These are phyloP conservation scores for Roridomyces roridus DNA, from an alignment of 768 basidiomycete genomes.

Conservation along the genomic window DNA sequence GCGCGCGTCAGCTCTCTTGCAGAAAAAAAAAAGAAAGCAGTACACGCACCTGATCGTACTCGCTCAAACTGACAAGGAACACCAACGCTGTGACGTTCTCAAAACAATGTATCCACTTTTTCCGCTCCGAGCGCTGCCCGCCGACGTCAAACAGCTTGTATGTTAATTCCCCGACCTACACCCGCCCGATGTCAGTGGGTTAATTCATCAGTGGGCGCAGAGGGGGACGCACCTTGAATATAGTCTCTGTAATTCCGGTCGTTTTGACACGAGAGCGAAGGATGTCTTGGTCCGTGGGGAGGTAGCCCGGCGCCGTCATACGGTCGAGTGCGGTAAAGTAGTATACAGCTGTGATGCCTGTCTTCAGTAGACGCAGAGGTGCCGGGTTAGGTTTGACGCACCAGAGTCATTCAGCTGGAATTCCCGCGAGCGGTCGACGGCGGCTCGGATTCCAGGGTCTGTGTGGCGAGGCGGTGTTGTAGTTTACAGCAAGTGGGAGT, in stretches of 20 bases:
- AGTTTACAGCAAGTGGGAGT: too few relatives aligned
- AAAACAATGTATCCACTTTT: slow-evolving; percentile 97
- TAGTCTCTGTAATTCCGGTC: slow-evolving; percentile 97
- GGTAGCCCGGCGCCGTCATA: slow-evolving; percentile 75
- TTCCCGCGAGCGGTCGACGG: slow-evolving; percentile 85
- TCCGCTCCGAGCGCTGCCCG: slow-evolving; percentile 87
- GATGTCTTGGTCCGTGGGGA: slow-evolving; percentile 96
- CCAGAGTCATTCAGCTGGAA: slow-evolving; percentile 97
- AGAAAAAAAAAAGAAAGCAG: too few relatives aligned
- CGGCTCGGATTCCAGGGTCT: slow-evolving; percentile 79
- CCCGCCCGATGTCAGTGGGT: background rate
- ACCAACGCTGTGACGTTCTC: slow-evolving; percentile 94
- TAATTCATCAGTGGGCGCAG: background rate
- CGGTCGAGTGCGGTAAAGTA: slow-evolving; percentile 93
- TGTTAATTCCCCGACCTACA: slow-evolving; percentile 82
- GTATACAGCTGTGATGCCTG: slow-evolving; percentile 92
- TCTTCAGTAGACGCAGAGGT: too few relatives aligned
- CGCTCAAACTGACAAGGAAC: slow-evolving; percentile 90
- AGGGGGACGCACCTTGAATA: slow-evolving; percentile 60
- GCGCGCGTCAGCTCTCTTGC: too few relatives aligned
- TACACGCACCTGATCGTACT: slow-evolving; percentile 98
- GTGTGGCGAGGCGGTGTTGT: too few relatives aligned
- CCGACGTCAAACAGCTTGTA: slow-evolving; percentile 95
- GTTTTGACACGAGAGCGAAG: slow-evolving; percentile 94
- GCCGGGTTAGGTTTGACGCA: too few relatives aligned